Base-by-base conservation (phyloP, 805 yeast species). In the Metschnikowia anglica region DNA sequence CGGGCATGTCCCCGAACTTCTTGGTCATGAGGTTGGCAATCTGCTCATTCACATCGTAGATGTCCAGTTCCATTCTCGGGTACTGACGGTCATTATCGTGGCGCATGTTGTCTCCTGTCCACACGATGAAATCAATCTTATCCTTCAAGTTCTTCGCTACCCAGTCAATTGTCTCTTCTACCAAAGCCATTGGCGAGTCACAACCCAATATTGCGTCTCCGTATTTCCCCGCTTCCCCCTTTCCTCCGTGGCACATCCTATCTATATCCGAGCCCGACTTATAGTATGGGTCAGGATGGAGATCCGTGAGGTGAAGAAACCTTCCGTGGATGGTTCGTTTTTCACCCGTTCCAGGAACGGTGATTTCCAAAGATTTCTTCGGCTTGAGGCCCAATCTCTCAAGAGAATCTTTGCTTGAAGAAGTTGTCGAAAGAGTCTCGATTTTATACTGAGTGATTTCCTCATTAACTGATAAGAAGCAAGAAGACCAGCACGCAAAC, bases 91-190 rank as follows among this genome's bases (percentile, higher is more conserved):
- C 96, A 54, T 83, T 85, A 60, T 87, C 95, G 60, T 87, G 96
- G 43, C 95, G 73, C 34, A 85, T 78, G 54, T 87, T 88, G 63
- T 88, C 96, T 24, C 96, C 96, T 0, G 96, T 87, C 96, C 96
- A 88, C 11, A 88, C 76, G 10, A 88, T 82, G 62, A 88, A 88
- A 60, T 88, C 96, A 37, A 88, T 81, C 51, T 87, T 80, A 60
- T 85, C 93, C 47, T 72, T 77, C 46, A 88, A 60, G 46, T 86
- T 80, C 10, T 70, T 68, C 16, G 71, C 61, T 2, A 88, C 66
- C 93, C 95, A 88, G 23, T 72, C 59, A 41, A 88, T 63, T 0
- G 95, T 86, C 13, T 71, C 71, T 8, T 79, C 68, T 62, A 83
- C 79, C 37, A 88, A 61, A 1, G 64, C 62, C 59, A 80, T 60